Evolutionary conservation across 2,329 filamentous ascomycete genomes (phyloP), one percentile per base, ranked within the genome.

Genomic region (Aspergillus sojae): DNA sequence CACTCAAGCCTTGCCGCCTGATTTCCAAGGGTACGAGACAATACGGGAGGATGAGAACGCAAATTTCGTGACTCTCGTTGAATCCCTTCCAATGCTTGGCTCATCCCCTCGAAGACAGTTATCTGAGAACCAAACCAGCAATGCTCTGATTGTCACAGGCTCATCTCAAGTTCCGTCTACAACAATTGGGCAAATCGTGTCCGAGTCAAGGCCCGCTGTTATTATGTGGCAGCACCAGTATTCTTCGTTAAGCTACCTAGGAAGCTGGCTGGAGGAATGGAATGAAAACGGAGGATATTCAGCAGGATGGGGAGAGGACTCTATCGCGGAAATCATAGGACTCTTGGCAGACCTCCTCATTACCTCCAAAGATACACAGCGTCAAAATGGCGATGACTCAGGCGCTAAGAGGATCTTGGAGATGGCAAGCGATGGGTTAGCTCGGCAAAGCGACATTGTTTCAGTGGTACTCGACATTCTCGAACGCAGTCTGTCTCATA

Each of bases 1-100:
- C 60, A 97, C 94, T 32, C 89, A 96, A 68, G 82, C 85, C 14
- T 84, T 97, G n/a, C 89, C 92, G 0, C 79, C 84, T 0, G 79
- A 85, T 36, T 97, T 96, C 74, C 84, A 85, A 48, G 87, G 86
- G 41, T 97, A 96, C 70, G 86, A 89, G 65, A 87, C 94, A 14
- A 88, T 91, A 45, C 88, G 91, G 59, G 94, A 97, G 77, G 92
- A 97, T 67, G 91, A 95, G 63, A 94, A 95, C 68, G 88, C 87
- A 30, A 95, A 96, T 70, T 88, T 87, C 21, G 91, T 97, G 64
- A 84, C 86, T 64, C 85, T 97, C 72, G 68, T 78, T 52, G 76
- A 80, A 19, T 77, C 83, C 19, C 88, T 93, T 67, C 82, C 84
- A 56, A 79, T 82, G 75, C 73, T 81, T 30, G 76, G 78, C 28